Base-by-base conservation (phyloP, 768 basidiomycete species). In the Gymnopilus junonius region DNA sequence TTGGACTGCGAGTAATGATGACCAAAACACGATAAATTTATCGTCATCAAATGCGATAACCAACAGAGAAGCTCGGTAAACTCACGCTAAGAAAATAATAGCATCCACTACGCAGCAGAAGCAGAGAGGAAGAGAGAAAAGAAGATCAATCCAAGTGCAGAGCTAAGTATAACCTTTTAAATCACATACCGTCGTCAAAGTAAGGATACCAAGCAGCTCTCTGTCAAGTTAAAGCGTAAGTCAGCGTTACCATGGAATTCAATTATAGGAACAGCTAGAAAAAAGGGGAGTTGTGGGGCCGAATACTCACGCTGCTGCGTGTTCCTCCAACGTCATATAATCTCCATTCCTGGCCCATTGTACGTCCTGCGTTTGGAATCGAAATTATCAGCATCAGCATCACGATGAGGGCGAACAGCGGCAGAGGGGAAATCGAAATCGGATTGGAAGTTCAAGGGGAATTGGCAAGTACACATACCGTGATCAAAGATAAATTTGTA, bases 261-360 rank as follows among this genome's bases (percentile, higher is more conserved):
- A 48, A 48, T 48, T 48, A 48, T 48, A 48, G 25, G 27, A 56
- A 32, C 27, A 61, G 31, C 40, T 32, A 45, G 32, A 62, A 27
- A 68, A 66, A 46, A 27, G 42, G 53, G 58, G 55, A 46, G 34
- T 53, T 48, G 39, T 42, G 35, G 60, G 29, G 59, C 51, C 55
- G 54, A 55, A 56, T 29, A 71, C 87, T 75, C 65, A 91, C 90
- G 64, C 80, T 84, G 57, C 85, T 90, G 65, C 87, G 81, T 35
- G 88, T 87, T 20, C 91, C 92, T 34, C 92, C 92, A 29, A 94
- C 91, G 70, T 94, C 92, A 70, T 91, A 94, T 66, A 94, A 80
- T 46, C 87, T 74, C 92, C 92, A 93, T 71, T 93, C 91, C 61
- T 81, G 86, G 1, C 87, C 89, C 61, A 83, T 80, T 11, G 85